Conservation (phyloP, 352 stramenopile species). For the Phytophthora macrochlamydospora region DNA sequence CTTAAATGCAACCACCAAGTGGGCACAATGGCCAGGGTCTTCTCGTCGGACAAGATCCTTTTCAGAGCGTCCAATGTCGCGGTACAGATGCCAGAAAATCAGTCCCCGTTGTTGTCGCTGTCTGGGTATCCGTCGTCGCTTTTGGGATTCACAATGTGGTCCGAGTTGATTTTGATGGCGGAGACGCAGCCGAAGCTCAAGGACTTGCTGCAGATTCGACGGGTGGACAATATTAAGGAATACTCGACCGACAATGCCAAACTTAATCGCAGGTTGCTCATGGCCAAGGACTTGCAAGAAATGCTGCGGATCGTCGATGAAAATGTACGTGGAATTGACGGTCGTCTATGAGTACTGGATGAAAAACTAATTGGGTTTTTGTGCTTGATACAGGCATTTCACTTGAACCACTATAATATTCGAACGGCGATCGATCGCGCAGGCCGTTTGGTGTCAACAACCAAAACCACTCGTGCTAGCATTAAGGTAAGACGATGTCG, state of each 20-base stretch:
- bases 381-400: constrained; percentile 28
- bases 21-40: constrained; percentile 64
- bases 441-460: constrained; percentile 36
- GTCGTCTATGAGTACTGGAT: background rate
- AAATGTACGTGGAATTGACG: constrained; percentile 41
- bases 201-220: constrained; percentile 62
- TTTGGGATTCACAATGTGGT: constrained; percentile 78
- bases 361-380: constrained; percentile 7
- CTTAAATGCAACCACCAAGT: constrained; percentile 68
- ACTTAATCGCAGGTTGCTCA: constrained; percentile 69
- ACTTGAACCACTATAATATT: constrained; percentile 73
- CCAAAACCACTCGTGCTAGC: constrained; percentile 28
- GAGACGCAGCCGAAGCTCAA: constrained; percentile 75
- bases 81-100: constrained; percentile 72
- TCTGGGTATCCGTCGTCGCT: constrained; percentile 80
- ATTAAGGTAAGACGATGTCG: constrained; percentile 34
- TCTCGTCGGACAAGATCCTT: constrained; percentile 71
- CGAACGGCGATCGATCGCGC: constrained; percentile 62
- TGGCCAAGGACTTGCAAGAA: constrained; percentile 64
- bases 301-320: constrained; percentile 67
- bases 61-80: constrained; percentile 71
- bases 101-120: constrained; percentile 73
- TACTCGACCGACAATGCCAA: constrained; percentile 49
- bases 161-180: constrained; percentile 77
- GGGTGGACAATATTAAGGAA: constrained; percentile 68